Base-by-base conservation (phyloP, 805 yeast species). In the Starmerella geochares region DNA sequence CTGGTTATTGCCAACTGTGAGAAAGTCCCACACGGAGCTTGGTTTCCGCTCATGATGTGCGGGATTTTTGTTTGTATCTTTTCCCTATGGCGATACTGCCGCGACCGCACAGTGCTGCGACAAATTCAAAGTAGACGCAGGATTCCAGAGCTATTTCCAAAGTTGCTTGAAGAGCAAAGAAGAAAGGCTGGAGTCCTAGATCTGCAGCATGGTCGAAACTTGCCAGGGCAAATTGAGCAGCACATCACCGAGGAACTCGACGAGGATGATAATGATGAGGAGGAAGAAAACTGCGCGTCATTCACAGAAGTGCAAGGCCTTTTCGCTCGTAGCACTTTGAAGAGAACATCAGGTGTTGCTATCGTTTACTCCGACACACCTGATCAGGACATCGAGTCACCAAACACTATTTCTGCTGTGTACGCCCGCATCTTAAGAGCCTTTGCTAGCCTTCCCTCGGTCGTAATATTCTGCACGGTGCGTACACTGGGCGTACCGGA, bases 21-120 rank as follows among this genome's bases (percentile, higher is more conserved):
- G 55, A 78, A 78, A 60, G 71, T 78, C 2, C 71, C 74, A 0
- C 75, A 74, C 53, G 83, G 81, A 33, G 83, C 81, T 1, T 78
- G 82, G 83, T 76, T 77, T 57, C 77, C 82, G 1, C 61, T 78
- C 28, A 63, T 71, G 65, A 67, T 76, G 60, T 60, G 76, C 7
- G 63, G 60, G 2, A n/a, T 74, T 3, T 58, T 67, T 38, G 63
- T 68, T 51, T 33, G 50, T 0, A 71, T 72, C 49, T 65, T 77
- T 35, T 39, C 62, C 4, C 63, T 68, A 50, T 76, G 80, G 81
- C 66, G 77, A 58, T 74, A 74, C 72, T 62, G 65, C 25, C 64
- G 78, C 45, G 60, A 68, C 42, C 40, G 17, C 33, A 54, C 54
- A 8, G 54, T 45, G 13, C 13, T 14, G 16, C 28, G 13, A 11